A percentile compares a stretch with the other conserved stretches of the same genome.
Evolutionary conservation across 257 asterid genomes (phyloP).

Genomic region (Scutellaria barbata): DNA sequence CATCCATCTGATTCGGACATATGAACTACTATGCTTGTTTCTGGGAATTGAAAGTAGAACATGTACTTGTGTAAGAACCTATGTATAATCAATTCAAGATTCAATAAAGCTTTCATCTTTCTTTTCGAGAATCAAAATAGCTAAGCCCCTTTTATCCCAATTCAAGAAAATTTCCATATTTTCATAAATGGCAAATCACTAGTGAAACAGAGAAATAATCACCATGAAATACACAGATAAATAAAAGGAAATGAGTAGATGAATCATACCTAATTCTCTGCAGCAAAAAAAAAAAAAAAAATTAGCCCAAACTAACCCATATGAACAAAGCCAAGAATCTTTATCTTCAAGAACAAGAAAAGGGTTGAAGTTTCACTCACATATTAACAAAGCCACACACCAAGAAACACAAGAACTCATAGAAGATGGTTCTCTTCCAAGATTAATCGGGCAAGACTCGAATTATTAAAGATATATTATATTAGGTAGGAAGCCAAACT

Average conservation of each 20-base stretch:
- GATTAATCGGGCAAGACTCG: background rate
- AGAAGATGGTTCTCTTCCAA: background rate
- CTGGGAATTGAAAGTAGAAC: slow-evolving; percentile 17
- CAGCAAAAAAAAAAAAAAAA: background rate
- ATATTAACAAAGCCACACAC: slow-evolving; percentile 6
- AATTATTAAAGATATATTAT: no score
- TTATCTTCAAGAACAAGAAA: slow-evolving; percentile 22
- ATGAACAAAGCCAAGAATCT: slow-evolving; percentile 23
- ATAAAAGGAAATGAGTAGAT: background rate
- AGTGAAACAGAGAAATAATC: slow-evolving; percentile 3
- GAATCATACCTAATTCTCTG: slow-evolving; percentile 37
- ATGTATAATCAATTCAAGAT: background rate
- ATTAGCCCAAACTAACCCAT: slow-evolving; percentile 22
- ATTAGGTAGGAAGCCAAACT: background rate
- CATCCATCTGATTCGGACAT: slow-evolving; percentile 44
- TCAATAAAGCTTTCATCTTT: background rate
- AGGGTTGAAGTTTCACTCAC: background rate
- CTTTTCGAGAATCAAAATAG: background rate
- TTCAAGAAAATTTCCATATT: slow-evolving; percentile 3
- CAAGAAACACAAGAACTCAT: slow-evolving; percentile 19
- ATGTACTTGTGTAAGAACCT: background rate
- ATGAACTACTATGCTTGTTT: background rate
- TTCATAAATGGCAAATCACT: slow-evolving; percentile 10
- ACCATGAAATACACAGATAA: background rate
- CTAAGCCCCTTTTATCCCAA: background rate